These are phyloP conservation scores for Sideroxylon spinosum DNA, from an alignment of 179 eudicot genomes.

Conservation along the genomic window DNA sequence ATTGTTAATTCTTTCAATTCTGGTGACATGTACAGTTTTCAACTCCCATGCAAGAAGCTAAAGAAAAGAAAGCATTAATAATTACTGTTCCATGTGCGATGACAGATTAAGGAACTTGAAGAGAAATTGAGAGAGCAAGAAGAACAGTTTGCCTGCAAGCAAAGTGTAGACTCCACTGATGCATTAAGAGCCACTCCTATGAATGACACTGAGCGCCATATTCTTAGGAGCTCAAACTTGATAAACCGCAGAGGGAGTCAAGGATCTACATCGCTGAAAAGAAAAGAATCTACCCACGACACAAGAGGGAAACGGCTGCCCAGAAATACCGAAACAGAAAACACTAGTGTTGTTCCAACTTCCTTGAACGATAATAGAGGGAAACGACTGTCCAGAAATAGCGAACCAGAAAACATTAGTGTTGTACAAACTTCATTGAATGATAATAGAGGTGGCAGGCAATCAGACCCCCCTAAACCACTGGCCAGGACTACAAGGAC, in stretches of 20 bases:
- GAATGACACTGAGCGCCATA: conserved; percentile 45
- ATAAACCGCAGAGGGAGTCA: conserved; percentile 46
- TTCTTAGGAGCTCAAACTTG: conserved; percentile 63
- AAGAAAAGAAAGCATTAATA: background rate
- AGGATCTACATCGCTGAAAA: conserved; percentile 43
- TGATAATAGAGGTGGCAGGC: conserved; percentile 50
- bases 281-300: conserved; percentile 33
- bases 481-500: conserved; percentile 35
- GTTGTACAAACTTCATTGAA: conserved; percentile 30
- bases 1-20: background rate
- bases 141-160: conserved; percentile 29
- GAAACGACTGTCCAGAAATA: conserved; percentile 62
- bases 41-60: background rate
- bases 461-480: conserved; percentile 68
- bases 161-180: conserved; percentile 31
- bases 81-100: background rate
- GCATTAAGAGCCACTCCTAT: conserved; percentile 49
- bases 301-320: conserved; percentile 63
- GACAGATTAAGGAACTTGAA: conserved; percentile 83
- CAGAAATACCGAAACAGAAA: conserved; percentile 65
- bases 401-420: conserved; percentile 62
- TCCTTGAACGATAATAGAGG: conserved; percentile 45
- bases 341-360: conserved; percentile 38
- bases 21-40: background rate
- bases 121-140: conserved; percentile 60